Base-by-base conservation (phyloP, 768 basidiomycete genomes). In the Macrolepiota albuminosa region DNA sequence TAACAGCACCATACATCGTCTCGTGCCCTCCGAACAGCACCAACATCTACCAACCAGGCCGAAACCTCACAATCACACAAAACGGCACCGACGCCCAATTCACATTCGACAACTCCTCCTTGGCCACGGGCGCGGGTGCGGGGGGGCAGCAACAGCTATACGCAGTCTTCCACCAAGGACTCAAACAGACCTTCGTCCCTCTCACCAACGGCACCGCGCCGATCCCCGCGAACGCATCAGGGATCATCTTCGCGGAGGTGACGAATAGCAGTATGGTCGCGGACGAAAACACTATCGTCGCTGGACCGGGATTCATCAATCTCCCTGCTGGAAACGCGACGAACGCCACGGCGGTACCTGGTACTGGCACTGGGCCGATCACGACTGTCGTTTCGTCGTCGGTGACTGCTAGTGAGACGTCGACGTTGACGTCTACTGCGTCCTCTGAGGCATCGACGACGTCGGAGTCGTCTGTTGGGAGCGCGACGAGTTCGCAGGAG, bases 1-100 rank as follows among this genome's bases (percentile, higher is more conserved):
- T 73, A 14, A 65, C 66, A 8, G 66, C 72, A 4, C 67, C 68
- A 2, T 81, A 81, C 69, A 76, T 84, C 68, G 70, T 66, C 26
- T 68, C 69, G 0, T 85, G 83, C 69, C 84, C 84, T 1, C 39
- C 67, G 2, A 84, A 82, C 71, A 73, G 78, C 0, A 64, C 74
- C 31, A 72, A 80, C 18, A 76, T 68, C 13, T 75, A 78, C 66
- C 74, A 70, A 47, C 72, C 79, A 13, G 82, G 79, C 73, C 75
- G 79, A 1, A 64, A 71, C 36, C 70, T 83, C 36, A 68, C 69
- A 13, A 58, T 74, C 45, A 24, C 61, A 4, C 67, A 68, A 34
- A 63, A 63, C 8, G 61, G 75, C 21, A 73, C 73, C 6, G 66
- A 68, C 24, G 64, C 55, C 6, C 48, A 60, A 33, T 66, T 77